A percentile compares a stretch with the other conserved stretches of the same genome.
Evolutionary conservation across 768 basidiomycete genomes (phyloP).

Genomic region (Tephrocybe sp.): DNA sequence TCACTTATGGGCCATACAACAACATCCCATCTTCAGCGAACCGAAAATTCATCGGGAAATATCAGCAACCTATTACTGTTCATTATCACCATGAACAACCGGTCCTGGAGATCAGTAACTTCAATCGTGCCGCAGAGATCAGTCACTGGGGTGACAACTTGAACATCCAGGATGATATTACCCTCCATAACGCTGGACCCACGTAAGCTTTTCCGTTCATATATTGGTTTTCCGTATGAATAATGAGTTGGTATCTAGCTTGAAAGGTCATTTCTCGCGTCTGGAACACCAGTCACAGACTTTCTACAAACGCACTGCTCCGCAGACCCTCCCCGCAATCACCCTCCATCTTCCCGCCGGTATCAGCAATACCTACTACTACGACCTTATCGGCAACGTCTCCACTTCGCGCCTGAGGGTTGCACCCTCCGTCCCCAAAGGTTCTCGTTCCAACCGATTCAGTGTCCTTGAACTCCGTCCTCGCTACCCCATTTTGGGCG

Average conservation of each 20-base stretch:
- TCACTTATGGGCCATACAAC: conserved; percentile 89
- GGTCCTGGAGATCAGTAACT: conserved; percentile 67
- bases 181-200: conserved; percentile 88
- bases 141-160: conserved; percentile 97
- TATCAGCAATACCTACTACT: conserved; percentile 81
- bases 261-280: conserved; percentile 96
- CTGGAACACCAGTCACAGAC: conserved; percentile 78
- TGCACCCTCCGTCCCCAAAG: conserved; percentile 61
- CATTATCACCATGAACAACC: conserved; percentile 87
- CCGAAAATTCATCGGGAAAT: conserved; percentile 48
- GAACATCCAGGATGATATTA: conserved; percentile 87
- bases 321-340: conserved; percentile 72
- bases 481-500: conserved; percentile 90
- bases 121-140: conserved; percentile 81
- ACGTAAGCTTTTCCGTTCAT: conserved; percentile 50
- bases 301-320: conserved; percentile 62
- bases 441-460: conserved; percentile 46
- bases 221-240: background rate
- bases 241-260: conserved; percentile 41
- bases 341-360: conserved; percentile 81
- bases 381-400: conserved; percentile 93
- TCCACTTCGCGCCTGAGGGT: conserved; percentile 86
- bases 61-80: conserved; percentile 66
- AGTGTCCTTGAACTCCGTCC: conserved; percentile 82
- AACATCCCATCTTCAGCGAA: conserved; percentile 65